Conservation (phyloP, 2,329 filamentous ascomycete genomes). For the Mariannaea elegans region DNA sequence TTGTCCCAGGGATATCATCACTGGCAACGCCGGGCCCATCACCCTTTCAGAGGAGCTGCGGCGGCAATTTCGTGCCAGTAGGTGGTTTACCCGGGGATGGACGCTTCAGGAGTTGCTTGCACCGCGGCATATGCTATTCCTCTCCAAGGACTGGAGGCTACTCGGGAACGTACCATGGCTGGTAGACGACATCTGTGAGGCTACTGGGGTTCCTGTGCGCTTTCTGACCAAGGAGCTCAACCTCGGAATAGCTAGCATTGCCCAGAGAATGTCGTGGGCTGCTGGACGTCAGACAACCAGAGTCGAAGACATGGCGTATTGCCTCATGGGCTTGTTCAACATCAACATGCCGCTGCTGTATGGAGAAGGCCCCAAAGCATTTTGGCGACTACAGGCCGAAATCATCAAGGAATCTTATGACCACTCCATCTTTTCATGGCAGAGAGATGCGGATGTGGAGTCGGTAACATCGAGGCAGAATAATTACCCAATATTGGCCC, state of each 20-base stretch:
- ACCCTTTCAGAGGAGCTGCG: constrained; percentile 49
- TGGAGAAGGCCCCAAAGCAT: constrained; percentile 33
- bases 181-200: constrained; percentile 2
- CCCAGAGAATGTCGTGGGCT: constrained; percentile 35
- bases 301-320: constrained; percentile 34
- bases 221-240: constrained; percentile 12
- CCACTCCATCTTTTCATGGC: constrained; percentile 36
- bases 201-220: constrained; percentile 24
- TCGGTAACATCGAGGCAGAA: background rate
- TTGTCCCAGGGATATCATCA: background rate
- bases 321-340: constrained; percentile 32
- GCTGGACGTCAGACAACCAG: constrained; percentile 29
- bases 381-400: constrained; percentile 37
- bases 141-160: constrained; percentile 22
- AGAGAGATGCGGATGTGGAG: background rate
- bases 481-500: constrained; percentile 11
- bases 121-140: constrained; percentile 20
- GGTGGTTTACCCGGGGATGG: constrained; percentile 33
- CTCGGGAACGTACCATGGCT: constrained; percentile 21
- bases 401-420: constrained; percentile 35
- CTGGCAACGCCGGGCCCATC: background rate
- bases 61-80: constrained; percentile 13
- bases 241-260: constrained; percentile 14
- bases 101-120: constrained; percentile 33
- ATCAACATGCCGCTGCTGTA: constrained; percentile 37